Percentiles rank a stretch among this genome's conserved stretches.
Conservation (phyloP, 768 basidiomycete genomes). For the Piloderma croceum region DNA sequence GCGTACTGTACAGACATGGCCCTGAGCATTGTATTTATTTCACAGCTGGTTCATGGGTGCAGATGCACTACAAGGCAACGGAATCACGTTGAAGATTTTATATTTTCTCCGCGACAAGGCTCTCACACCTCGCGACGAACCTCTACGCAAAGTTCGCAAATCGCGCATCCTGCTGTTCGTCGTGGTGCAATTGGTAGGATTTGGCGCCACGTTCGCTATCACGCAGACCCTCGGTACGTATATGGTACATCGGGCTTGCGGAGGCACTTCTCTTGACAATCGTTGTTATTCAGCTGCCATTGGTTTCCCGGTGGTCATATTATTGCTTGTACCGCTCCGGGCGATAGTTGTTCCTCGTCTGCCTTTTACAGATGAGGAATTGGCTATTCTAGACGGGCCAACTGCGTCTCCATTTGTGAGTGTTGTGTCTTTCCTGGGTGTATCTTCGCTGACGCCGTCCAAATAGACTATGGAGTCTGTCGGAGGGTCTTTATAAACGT, state of each 20-base stretch:
- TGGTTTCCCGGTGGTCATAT: slow-evolving; percentile 86
- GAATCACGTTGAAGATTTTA: slow-evolving; percentile 75
- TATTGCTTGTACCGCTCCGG: slow-evolving; percentile 75
- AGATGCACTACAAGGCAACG: slow-evolving; percentile 73
- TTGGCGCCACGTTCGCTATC: slow-evolving; percentile 84
- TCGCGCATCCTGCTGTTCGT: slow-evolving; percentile 70
- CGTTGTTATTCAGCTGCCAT: slow-evolving; percentile 57
- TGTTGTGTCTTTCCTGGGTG: slow-evolving; percentile 12
- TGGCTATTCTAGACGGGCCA: slow-evolving; percentile 82
- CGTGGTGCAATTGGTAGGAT: slow-evolving; percentile 70
- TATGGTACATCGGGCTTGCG: background rate
- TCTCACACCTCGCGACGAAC: slow-evolving; percentile 60
- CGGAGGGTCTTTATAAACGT: slow-evolving; percentile 25
- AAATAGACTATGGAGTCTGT: slow-evolving; percentile 41
- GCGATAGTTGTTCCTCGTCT: slow-evolving; percentile 65
- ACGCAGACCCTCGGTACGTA: slow-evolving; percentile 79
- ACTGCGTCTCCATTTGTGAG: slow-evolving; percentile 84
- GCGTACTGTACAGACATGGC: no score
- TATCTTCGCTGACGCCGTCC: background rate
- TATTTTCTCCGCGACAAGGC: slow-evolving; percentile 71
- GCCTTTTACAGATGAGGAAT: slow-evolving; percentile 71
- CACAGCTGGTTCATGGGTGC: slow-evolving; percentile 88
- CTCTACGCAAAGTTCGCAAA: slow-evolving; percentile 68
- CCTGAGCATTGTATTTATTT: no score
- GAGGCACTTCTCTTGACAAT: background rate